Percentiles rank a stretch among this genome's conserved stretches.
Evolutionary conservation across 2,329 filamentous ascomycete genomes (phyloP).

Genomic region (Monosporascus sp.): DNA sequence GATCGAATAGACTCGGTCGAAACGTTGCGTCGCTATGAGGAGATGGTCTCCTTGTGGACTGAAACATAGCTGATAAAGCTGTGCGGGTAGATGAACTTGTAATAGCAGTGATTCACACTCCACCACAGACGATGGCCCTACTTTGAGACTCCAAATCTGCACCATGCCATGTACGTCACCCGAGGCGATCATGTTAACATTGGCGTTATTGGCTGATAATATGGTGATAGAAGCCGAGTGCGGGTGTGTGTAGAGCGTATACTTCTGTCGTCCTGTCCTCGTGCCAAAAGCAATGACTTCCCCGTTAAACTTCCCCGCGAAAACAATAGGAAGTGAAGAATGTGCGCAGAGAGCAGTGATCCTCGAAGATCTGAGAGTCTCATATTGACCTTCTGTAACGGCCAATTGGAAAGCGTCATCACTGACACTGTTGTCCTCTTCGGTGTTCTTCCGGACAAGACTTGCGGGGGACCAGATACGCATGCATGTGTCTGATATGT

Average conservation of each 20-base stretch:
- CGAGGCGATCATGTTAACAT: constrained; percentile 1
- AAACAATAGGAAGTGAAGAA: constrained; percentile 6
- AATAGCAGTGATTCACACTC: background rate
- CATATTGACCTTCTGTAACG: constrained; percentile 8
- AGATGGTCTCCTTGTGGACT: constrained; percentile 5
- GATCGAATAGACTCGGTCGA: constrained; percentile 2
- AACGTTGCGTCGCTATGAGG: constrained; percentile 3
- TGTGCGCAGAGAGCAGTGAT: constrained; percentile 12
- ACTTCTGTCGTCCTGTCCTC: constrained; percentile 2
- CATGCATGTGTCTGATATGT: constrained; percentile 16
- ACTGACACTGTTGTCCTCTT: constrained; percentile 14
- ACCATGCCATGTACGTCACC: constrained; percentile 5
- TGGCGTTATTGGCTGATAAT: constrained; percentile 1
- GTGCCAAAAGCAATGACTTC: constrained; percentile 7
- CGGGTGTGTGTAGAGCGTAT: constrained; percentile 7
- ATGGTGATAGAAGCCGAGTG: constrained; percentile 5
- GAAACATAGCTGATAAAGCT: constrained; percentile 8
- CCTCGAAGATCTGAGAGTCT: constrained; percentile 3
- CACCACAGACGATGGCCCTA: background rate
- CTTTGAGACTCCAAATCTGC: constrained; percentile 3
- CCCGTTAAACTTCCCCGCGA: constrained; percentile 12
- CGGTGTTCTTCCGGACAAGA: constrained; percentile 13
- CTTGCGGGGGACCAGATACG: constrained; percentile 16
- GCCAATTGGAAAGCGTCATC: constrained; percentile 5
- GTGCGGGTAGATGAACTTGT: background rate